Base-by-base conservation (phyloP, 2,329 filamentous ascomycete species). In the Cordyceps farinosa region DNA sequence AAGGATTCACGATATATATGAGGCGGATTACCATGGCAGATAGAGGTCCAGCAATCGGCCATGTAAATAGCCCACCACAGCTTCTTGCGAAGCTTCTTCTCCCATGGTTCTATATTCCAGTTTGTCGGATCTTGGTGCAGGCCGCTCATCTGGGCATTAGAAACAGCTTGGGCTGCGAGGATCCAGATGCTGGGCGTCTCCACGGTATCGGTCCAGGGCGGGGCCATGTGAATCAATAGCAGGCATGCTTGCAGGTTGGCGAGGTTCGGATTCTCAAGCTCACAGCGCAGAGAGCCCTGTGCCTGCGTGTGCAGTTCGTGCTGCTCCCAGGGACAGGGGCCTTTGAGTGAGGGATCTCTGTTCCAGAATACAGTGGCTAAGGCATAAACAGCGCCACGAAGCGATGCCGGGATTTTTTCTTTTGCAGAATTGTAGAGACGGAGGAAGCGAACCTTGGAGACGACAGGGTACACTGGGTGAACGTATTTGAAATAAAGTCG, bases 131-230 rank as follows among this genome's bases (percentile, higher is more conserved):
- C 78, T 54, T 76, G 77, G 45, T 82, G 79, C 4, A 81, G 72
- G 5, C 79, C 79, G 15, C 79, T 74, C 67, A 79, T 79, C 61
- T 81, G 79, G 0, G 79, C 79, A 61, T 74, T 77, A 0, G 79
- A 76, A 0, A 76, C 77, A 3, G 76, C 76, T 65, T 80, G 79
- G 4, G 77, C 74, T 0, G 78, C 73, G 51, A 79, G 69, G 1
- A 76, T 75, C 78, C 79, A 81, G 1, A 77, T 77, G 22, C 75
- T 74, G 0, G 79, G 80, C 6, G 77, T 80, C 66, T 81, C 79
- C 4, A 80, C 78, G 13, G 77, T 80, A 36, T 77, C 79, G 22
- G 78, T 79, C 13, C 74, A 74, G 1, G 79, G 78, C 0, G 80
- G 77, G 15, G 75, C 74, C 65, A 81, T 75, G 62, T 82, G 79